These are phyloP conservation scores for Penicillium sp. DNA, from an alignment of 2,329 filamentous ascomycete genomes.

Conservation along the genomic window DNA sequence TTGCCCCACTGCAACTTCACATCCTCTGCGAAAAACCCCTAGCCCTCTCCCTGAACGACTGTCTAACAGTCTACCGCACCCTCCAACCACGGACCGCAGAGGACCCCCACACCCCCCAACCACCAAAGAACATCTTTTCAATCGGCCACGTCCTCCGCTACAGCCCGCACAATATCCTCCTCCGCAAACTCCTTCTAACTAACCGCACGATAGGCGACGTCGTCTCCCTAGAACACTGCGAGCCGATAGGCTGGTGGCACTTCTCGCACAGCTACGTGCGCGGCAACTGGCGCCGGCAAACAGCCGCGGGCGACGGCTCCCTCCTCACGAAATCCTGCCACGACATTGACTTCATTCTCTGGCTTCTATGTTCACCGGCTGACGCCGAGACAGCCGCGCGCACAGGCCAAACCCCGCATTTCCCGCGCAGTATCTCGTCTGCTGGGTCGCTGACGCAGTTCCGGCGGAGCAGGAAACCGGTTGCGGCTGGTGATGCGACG, in stretches of 20 bases:
- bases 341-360: conserved; percentile 88
- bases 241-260: conserved; percentile 96
- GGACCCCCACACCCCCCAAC: conserved; percentile 16
- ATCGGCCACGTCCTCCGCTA: conserved; percentile 94
- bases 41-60: conserved; percentile 73
- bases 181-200: conserved; percentile 72
- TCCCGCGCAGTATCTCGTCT: conserved; percentile 72
- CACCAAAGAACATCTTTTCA: conserved; percentile 62
- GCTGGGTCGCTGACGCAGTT: conserved; percentile 76
- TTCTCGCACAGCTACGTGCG: conserved; percentile 85
- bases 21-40: conserved; percentile 96
- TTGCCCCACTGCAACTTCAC: conserved; percentile 68
- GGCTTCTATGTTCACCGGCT: conserved; percentile 76
- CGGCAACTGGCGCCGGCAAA: conserved; percentile 88
- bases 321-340: conserved; percentile 94
- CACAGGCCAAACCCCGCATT: conserved; percentile 53
- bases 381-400: conserved; percentile 30
- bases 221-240: conserved; percentile 81
- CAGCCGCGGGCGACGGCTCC: conserved; percentile 66
- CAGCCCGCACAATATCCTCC: conserved; percentile 82
- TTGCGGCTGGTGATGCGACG: conserved; percentile 67
- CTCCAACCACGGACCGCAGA: conserved; percentile 26
- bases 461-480: conserved; percentile 69
- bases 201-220: conserved; percentile 78
- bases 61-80: conserved; percentile 62